Conservation (phyloP, 305 asterid genomes). For the Fraxinus albicans region DNA sequence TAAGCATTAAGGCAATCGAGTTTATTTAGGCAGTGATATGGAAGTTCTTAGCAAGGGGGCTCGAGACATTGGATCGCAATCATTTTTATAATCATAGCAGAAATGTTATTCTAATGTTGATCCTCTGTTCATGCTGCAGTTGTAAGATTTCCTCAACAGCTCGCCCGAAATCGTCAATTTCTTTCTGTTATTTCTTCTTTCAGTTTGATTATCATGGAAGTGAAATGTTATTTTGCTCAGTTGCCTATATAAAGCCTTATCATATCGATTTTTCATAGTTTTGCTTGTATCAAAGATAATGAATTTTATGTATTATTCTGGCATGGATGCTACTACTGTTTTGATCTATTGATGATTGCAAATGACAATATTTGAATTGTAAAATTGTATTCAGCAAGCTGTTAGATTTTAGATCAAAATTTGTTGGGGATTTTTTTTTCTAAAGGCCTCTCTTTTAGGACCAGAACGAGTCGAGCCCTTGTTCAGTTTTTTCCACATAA, state of each 20-base stretch:
- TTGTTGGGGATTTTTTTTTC: not conserved
- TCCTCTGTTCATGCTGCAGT: not conserved
- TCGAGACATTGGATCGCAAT: not conserved
- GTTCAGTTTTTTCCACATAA: not conserved
- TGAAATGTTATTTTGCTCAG: not conserved
- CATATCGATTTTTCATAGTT: not conserved
- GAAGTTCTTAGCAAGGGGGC: slow-evolving; percentile 4
- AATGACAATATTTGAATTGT: not conserved
- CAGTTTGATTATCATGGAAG: not conserved
- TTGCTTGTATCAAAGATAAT: not conserved
- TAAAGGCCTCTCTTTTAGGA: not conserved
- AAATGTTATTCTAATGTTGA: slow-evolving; percentile 2
- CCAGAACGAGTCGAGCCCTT: not conserved
- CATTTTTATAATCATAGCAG: not conserved
- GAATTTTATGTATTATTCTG: not conserved
- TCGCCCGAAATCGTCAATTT: not conserved
- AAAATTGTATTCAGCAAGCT: not conserved
- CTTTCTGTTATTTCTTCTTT: not conserved
- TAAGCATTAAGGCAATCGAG: slow-evolving; percentile 40
- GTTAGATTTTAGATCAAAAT: not conserved
- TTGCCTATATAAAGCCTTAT: not conserved
- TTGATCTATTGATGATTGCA: not conserved
- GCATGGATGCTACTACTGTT: not conserved
- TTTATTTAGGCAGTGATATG: not conserved
- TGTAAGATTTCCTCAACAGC: not conserved